phyloP scores from a whole-genome alignment of 2,329 filamentous ascomycete genomes.

The Pseudogymnoascus sp. region DNA sequence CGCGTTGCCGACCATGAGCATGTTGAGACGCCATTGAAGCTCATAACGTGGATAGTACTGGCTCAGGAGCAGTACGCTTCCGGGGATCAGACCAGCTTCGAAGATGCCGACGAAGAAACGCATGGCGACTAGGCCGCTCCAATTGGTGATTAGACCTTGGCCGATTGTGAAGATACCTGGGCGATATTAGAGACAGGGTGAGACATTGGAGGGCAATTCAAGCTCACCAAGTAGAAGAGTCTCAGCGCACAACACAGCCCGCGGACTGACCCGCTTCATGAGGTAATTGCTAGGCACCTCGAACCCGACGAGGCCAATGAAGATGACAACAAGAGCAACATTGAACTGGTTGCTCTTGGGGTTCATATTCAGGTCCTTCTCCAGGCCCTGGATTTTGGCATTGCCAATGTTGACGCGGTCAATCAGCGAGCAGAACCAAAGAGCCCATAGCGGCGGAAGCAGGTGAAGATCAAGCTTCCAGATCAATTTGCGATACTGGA shows the following conservation, averaged over 20 bases:
- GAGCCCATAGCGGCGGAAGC: slow-evolving; percentile 42
- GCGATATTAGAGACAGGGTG: background rate
- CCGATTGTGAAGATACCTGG: slow-evolving; percentile 30
- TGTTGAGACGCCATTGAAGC: slow-evolving; percentile 39
- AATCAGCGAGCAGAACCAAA: slow-evolving; percentile 69
- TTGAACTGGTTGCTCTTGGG: slow-evolving; percentile 21
- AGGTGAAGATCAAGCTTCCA: slow-evolving; percentile 21
- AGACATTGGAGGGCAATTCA: slow-evolving; percentile 29
- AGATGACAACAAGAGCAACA: slow-evolving; percentile 32
- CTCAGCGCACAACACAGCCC: slow-evolving; percentile 15
- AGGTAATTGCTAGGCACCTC: slow-evolving; percentile 26
- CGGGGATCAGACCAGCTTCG: slow-evolving; percentile 33
- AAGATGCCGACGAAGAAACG: slow-evolving; percentile 32
- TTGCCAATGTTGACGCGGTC: slow-evolving; percentile 75
- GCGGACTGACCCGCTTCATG: slow-evolving; percentile 25
- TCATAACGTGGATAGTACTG: slow-evolving; percentile 43
- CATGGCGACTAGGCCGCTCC: slow-evolving; percentile 26
- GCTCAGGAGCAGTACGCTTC: slow-evolving; percentile 33
- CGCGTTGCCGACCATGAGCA: slow-evolving; percentile 38
- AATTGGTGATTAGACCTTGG: slow-evolving; percentile 28
- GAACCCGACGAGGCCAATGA: slow-evolving; percentile 34
- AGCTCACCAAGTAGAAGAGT: slow-evolving; percentile 32
- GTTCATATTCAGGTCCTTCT: slow-evolving; percentile 51
- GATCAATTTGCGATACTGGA: background rate
- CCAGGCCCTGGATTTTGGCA: slow-evolving; percentile 55